These are phyloP conservation scores for Chrysanthemum seticuspe DNA, from an alignment of 129 eudicot genomes.

Conservation along the genomic window DNA sequence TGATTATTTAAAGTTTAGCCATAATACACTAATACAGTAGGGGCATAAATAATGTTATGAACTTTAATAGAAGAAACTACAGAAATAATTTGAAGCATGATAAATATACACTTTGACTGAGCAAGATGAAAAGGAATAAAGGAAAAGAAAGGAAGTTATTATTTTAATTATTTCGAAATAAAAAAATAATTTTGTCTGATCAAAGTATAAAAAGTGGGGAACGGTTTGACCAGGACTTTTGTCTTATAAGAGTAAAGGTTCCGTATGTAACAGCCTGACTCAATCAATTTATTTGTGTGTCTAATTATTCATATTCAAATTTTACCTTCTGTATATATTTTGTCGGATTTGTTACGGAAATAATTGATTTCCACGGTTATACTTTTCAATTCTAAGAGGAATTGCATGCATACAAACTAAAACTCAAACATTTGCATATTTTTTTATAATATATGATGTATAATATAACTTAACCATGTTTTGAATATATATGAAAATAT, in stretches of 20 bases:
- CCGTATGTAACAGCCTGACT: slow-evolving; percentile 1
- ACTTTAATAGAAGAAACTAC: background rate
- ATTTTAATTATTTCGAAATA: background rate
- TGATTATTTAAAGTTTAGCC: background rate
- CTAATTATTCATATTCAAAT: background rate
- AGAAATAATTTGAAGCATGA: background rate
- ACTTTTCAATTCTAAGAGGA: no score
- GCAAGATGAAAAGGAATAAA: background rate
- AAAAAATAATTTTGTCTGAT: slow-evolving; percentile 9
- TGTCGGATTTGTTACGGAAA: no score
- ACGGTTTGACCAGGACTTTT: slow-evolving; percentile 23
- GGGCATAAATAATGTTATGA: background rate
- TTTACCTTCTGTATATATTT: no score
- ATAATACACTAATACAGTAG: background rate
- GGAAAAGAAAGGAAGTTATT: background rate
- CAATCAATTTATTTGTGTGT: background rate
- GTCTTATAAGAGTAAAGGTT: slow-evolving; percentile 25
- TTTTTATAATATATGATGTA: no score
- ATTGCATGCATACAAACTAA: no score
- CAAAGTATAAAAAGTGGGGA: slow-evolving; percentile 14
- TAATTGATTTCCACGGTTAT: no score
- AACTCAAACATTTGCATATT: no score
- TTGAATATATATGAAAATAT: no score
- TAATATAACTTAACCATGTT: no score
- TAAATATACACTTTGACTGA: background rate